These are phyloP conservation scores for Chrysochromulina tobinii DNA, from an alignment of 78 protist genomes.

Conservation along the genomic window DNA sequence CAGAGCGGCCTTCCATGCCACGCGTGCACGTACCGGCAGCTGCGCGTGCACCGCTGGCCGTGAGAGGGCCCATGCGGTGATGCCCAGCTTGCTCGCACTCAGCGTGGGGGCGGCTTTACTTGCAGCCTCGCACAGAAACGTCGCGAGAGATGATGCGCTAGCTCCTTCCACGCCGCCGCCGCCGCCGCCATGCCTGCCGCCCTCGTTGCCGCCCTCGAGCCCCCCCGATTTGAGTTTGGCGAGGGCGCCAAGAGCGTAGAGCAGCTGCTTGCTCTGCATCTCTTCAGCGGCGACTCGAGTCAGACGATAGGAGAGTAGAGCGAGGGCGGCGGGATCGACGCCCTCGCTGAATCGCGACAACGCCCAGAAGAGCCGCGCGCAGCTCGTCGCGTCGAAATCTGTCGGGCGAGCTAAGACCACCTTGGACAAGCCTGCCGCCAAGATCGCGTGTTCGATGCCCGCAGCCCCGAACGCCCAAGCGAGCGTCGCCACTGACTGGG, in stretches of 20 bases:
- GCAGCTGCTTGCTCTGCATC: not conserved
- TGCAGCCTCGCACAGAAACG: constrained; percentile 1
- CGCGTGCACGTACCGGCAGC: not conserved
- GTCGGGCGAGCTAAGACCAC: not conserved
- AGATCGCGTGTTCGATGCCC: not conserved
- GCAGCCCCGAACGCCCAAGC: not conserved
- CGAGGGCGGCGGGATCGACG: not conserved
- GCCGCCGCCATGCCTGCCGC: no score
- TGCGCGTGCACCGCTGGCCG: not conserved
- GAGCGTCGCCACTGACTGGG: not conserved
- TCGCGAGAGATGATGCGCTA: not conserved
- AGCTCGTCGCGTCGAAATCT: not conserved
- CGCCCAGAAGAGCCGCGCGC: constrained; percentile 1
- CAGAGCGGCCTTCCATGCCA: not conserved
- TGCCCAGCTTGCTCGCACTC: constrained; percentile 8
- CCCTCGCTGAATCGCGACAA: not conserved
- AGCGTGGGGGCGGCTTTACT: not conserved
- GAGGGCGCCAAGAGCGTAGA: not conserved
- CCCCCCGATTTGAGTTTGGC: not conserved
- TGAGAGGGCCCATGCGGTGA: constrained; percentile 8
- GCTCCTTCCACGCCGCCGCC: no score
- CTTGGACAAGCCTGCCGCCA: not conserved
- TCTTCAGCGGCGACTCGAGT: not conserved
- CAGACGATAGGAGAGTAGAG: not conserved
- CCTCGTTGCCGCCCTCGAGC: not conserved